Evolutionary conservation across 2,329 filamentous ascomycete species (phyloP).

Genomic region (Fusarium abutilonis): DNA sequence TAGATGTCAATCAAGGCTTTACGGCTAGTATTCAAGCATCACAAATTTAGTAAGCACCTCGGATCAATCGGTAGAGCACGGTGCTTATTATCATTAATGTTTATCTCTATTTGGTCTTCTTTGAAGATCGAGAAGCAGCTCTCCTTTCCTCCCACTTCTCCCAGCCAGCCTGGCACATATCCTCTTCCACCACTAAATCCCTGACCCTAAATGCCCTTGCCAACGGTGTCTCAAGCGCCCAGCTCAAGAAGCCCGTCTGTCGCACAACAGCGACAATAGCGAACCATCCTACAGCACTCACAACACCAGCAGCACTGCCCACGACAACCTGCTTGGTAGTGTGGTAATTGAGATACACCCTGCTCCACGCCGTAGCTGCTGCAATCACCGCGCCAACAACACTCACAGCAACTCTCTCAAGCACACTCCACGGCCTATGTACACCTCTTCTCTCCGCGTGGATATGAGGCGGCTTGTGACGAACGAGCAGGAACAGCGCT

Average conservation of each 20-base stretch:
- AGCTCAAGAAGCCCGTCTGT: conserved; percentile 73
- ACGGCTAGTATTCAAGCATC: background rate
- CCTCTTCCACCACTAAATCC: conserved; percentile 87
- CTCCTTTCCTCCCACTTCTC: conserved; percentile 80
- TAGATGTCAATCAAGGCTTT: background rate
- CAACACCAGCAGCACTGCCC: conserved; percentile 74
- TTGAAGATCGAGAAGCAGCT: conserved; percentile 43
- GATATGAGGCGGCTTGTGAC: conserved; percentile 70
- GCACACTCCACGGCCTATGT: conserved; percentile 64
- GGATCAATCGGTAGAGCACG: background rate
- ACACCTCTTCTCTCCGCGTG: conserved; percentile 9
- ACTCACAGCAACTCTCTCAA: conserved; percentile 66
- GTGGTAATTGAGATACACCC: conserved; percentile 93
- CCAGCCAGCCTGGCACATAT: conserved; percentile 92
- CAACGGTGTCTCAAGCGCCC: conserved; percentile 73
- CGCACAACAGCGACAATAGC: conserved; percentile 72
- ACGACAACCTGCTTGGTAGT: conserved; percentile 87
- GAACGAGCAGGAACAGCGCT: conserved; percentile 82
- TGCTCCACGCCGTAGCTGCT: conserved; percentile 77
- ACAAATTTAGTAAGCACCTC: background rate
- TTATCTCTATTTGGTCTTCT: conserved; percentile 43
- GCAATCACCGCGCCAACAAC: conserved; percentile 70
- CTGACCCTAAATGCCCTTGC: conserved; percentile 76
- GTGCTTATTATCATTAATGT: background rate
- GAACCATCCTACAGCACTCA: conserved; percentile 84